A percentile compares a stretch with the other conserved stretches of the same genome.
Evolutionary conservation across 495 filamentous ascomycete genomes (phyloP).

Genomic region (Glutinoglossum americanum): DNA sequence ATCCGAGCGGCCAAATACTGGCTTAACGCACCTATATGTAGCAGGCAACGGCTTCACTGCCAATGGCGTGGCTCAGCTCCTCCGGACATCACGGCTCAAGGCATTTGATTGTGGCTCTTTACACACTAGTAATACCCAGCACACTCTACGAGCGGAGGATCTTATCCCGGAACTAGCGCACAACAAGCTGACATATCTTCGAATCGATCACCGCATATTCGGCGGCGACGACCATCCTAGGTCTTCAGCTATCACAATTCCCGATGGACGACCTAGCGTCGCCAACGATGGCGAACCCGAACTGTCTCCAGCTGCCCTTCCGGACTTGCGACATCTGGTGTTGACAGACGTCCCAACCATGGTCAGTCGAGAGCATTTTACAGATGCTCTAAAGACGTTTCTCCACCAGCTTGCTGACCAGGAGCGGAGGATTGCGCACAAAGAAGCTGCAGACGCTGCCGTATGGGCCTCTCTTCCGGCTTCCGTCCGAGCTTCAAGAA

Average conservation of each 20-base stretch:
- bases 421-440: background rate
- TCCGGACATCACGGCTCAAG: background rate
- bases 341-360: background rate
- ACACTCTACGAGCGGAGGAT: background rate
- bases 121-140: background rate
- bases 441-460: background rate
- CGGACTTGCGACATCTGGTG: background rate
- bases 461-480: background rate
- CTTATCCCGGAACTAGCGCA: background rate
- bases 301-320: background rate
- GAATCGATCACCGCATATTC: conserved; percentile 1
- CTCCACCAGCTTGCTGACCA: background rate
- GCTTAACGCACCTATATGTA: conserved; percentile 5
- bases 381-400: background rate
- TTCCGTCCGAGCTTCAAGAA: background rate
- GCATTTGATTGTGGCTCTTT: conserved; percentile 1
- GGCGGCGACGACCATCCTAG: background rate
- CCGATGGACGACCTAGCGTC: background rate
- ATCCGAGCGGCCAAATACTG: background rate
- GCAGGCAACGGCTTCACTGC: conserved; percentile 1
- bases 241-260: background rate
- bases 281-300: background rate
- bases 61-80: background rate
- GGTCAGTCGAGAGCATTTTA: background rate
- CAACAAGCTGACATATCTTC: background rate